These are phyloP conservation scores for Sphagnurus paluster DNA, from an alignment of 1,284 basidiomycete genomes.

Conservation along the genomic window DNA sequence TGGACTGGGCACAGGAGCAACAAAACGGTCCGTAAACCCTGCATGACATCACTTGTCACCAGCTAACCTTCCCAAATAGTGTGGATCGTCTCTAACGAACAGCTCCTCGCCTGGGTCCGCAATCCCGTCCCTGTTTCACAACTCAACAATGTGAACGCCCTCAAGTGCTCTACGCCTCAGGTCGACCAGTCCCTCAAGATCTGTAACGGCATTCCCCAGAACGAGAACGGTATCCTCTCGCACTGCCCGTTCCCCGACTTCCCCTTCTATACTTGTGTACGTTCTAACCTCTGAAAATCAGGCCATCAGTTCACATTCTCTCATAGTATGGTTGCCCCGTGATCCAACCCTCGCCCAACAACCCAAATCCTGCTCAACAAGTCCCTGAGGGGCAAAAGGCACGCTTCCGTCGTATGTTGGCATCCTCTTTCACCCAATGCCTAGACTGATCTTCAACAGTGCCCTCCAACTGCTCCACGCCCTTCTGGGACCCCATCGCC, in stretches of 20 bases:
- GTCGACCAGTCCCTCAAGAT: slow-evolving; percentile 55
- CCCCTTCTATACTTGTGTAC: slow-evolving; percentile 76
- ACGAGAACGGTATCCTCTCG: slow-evolving; percentile 58
- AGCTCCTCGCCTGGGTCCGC: slow-evolving; percentile 74
- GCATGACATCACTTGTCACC: neutral
- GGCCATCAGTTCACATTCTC: neutral
- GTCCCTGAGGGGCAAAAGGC: slow-evolving; percentile 40
- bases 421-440: neutral
- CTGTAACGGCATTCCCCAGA: slow-evolving; percentile 73
- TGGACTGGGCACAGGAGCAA: slow-evolving; percentile 80
- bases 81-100: slow-evolving; percentile 77
- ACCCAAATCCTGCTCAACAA: slow-evolving; percentile 68
- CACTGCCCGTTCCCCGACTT: slow-evolving; percentile 71
- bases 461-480: slow-evolving; percentile 72
- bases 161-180: slow-evolving; percentile 65
- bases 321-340: slow-evolving; percentile 75
- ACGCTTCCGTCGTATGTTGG: slow-evolving; percentile 52
- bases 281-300: slow-evolving; percentile 28
- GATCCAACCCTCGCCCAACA: slow-evolving; percentile 49
- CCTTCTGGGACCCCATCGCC: slow-evolving; percentile 76
- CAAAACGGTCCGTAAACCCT: slow-evolving; percentile 50
- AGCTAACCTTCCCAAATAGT: slow-evolving; percentile 34
- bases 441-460: slow-evolving; percentile 37
- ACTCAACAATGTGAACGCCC: slow-evolving; percentile 49
- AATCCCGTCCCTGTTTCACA: slow-evolving; percentile 69